Evolutionary conservation across 2,329 filamentous ascomycete genomes (phyloP), one percentile per base, ranked within the genome.

Genomic region (Botrytis porri): DNA sequence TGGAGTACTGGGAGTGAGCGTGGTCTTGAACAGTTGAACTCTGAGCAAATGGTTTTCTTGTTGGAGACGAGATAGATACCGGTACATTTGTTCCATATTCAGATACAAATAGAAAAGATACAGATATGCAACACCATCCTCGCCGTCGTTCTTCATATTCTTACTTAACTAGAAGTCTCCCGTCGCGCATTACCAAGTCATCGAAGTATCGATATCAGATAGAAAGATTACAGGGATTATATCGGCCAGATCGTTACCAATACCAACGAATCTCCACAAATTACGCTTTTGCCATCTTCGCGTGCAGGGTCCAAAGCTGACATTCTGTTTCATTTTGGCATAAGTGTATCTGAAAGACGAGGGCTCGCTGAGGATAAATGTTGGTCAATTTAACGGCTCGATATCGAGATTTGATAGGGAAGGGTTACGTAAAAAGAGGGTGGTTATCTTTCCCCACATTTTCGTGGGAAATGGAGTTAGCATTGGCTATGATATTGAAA

Each of bases 401-500:
- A 41, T 67, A 41, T 41, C 39, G 29, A 35, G 48, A 35, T 65
- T 65, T 14, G 65, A 67, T 57, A 57, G 65, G 35, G 20, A 32
- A 39, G 48, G 65, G 25, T 54, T 67, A 67, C 65, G 65, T 57
- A 67, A 57, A 57, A 7, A 22, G 18, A 65, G 25, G 48, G n/a
- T 41, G 48, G 65, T 67, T 67, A 67, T 67, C 65, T 67, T 29
- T 67, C 65, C 35, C 65, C 65, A 67, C 25, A 67, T 67, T 57
- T 67, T 57, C 16, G 48, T 37, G 35, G 48, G 35, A 41, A 41
- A 48, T 67, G 65, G 65, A 32, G 65, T 57, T 64, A 9, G 32
- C 32, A 16, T 57, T 57, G 51, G n/a, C 51, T 14, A 29, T 57
- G 37, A 22, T 20, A 37, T 41, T 41, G 25, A n/a, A 29, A 41